These are phyloP conservation scores for Ocimum tenuiflorum DNA, from an alignment of 257 asterid genomes.

Conservation along the genomic window DNA sequence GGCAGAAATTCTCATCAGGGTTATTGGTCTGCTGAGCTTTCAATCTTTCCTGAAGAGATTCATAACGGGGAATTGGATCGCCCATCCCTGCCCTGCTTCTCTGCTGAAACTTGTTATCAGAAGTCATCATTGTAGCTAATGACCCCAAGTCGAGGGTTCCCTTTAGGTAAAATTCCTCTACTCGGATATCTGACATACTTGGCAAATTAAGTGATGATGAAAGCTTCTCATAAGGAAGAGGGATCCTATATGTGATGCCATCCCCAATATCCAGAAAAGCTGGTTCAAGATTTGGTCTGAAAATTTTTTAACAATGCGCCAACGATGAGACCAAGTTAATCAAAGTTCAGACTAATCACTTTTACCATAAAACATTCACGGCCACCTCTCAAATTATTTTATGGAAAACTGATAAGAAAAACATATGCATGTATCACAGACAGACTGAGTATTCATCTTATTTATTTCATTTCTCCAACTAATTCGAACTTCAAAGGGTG, in stretches of 20 bases:
- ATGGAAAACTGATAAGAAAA: background rate
- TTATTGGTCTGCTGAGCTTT: constrained; percentile 46
- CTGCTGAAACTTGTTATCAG: constrained; percentile 52
- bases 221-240: constrained; percentile 79
- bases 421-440: background rate
- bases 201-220: constrained; percentile 68
- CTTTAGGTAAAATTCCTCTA: constrained; percentile 85
- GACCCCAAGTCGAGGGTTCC: constrained; percentile 98
- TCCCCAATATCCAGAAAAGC: constrained; percentile 87
- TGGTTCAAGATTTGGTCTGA: constrained; percentile 80
- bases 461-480: constrained; percentile 9
- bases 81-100: constrained; percentile 67
- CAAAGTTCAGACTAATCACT: constrained; percentile 5
- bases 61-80: constrained; percentile 60
- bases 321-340: constrained; percentile 13
- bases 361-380: constrained; percentile 6
- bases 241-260: constrained; percentile 82
- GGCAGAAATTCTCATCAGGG: constrained; percentile 52
- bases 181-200: constrained; percentile 62
- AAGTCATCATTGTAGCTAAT: constrained; percentile 87
- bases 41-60: constrained; percentile 82
- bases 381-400: constrained; percentile 4
- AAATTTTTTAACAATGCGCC: constrained; percentile 17
- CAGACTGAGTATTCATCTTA: background rate
- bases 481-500: background rate